phyloP scores from a whole-genome alignment of 148 eudicot species.

The Silene latifolia region DNA sequence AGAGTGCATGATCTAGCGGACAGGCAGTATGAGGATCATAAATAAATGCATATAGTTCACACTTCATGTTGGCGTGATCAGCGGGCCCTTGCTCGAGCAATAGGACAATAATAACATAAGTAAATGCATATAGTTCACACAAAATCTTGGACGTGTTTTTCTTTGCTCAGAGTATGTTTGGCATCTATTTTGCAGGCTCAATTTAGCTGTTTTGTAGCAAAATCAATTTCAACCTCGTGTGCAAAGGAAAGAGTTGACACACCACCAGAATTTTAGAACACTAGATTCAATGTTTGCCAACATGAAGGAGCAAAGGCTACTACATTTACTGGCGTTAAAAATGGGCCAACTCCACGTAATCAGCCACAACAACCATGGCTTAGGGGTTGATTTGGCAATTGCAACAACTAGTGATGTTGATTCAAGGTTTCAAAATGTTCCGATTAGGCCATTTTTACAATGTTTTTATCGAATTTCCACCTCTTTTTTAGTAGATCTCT shows the following conservation, averaged over 20 bases:
- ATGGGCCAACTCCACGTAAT: slow-evolving; percentile 15
- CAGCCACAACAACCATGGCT: slow-evolving; percentile 57
- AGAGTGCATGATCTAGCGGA: too few species aligned
- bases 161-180: background rate
- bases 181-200: slow-evolving; percentile 4
- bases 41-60: too few species aligned
- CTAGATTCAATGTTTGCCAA: background rate
- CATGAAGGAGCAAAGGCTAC: background rate
- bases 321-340: background rate
- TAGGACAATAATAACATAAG: too few species aligned
- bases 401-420: slow-evolving; percentile 10
- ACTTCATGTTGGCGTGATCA: too few species aligned
- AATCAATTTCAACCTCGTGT: background rate
- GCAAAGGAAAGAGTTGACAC: background rate
- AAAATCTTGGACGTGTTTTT: background rate
- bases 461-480: too few species aligned
- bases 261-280: background rate
- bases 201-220: slow-evolving; percentile 10
- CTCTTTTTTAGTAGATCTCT: too few species aligned
- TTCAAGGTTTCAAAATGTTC: background rate
- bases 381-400: slow-evolving; percentile 50
- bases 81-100: too few species aligned
- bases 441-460: too few species aligned
- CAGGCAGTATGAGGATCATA: too few species aligned
- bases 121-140: too few species aligned